phyloP scores from a whole-genome alignment of 2,329 filamentous ascomycete species.

The Fusarium albosuccineum region DNA sequence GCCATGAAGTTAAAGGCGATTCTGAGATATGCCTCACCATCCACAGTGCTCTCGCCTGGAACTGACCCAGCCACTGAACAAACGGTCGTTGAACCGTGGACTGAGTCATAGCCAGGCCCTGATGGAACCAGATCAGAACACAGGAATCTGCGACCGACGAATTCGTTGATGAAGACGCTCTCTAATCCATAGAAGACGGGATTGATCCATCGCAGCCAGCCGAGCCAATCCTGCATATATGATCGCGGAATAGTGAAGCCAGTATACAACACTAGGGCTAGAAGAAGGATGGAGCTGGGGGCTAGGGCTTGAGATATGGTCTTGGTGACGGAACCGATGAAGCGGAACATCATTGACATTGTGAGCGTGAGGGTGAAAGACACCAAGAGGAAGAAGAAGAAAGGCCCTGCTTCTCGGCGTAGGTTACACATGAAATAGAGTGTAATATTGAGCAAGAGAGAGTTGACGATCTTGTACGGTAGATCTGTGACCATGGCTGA shows the following conservation, averaged over 20 bases:
- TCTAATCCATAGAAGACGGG: constrained; percentile 75
- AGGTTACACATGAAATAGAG: constrained; percentile 77
- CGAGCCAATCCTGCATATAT: constrained; percentile 64
- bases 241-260: constrained; percentile 60
- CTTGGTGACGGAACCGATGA: constrained; percentile 45
- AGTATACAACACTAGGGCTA: constrained; percentile 60
- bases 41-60: constrained; percentile 31
- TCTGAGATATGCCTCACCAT: constrained; percentile 27
- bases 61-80: constrained; percentile 27
- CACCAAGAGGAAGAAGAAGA: constrained; percentile 63
- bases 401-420: constrained; percentile 66
- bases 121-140: constrained; percentile 58
- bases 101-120: constrained; percentile 16
- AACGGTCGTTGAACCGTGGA: constrained; percentile 6
- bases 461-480: constrained; percentile 44
- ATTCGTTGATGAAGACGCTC: constrained; percentile 73
- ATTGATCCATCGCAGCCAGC: constrained; percentile 76
- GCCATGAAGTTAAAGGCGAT: constrained; percentile 28
- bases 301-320: constrained; percentile 44
- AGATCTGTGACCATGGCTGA: constrained; percentile 40
- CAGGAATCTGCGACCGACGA: constrained; percentile 59
- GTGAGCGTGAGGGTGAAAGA: constrained; percentile 67
- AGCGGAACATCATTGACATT: constrained; percentile 73
- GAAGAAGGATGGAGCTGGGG: constrained; percentile 41
- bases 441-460: constrained; percentile 55